Evolutionary conservation across 345 rosid species (phyloP), one percentile per base, ranked within the genome.

Genomic region (Citrus sp.): DNA sequence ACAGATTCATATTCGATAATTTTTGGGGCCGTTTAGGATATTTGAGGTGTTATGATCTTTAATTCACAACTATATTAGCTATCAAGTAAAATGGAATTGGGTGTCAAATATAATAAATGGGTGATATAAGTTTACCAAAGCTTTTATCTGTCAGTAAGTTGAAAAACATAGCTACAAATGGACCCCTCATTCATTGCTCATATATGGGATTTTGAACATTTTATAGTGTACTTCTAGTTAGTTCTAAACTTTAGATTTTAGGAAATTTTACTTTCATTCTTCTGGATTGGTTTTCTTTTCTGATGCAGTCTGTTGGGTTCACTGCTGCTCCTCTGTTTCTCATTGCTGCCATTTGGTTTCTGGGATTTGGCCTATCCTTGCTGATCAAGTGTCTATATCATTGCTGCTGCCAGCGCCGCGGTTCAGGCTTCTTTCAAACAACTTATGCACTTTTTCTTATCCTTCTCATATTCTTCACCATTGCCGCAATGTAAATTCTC

Each of bases 241-340:
- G 18, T 46, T 46, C 18, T 46, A 3, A 13, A 46, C 51, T 46
- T 46, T 13, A 46, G 51, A 46, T 46, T 12, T 13, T 13, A 12
- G 51, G 51, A 46, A 46, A 46, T 46, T 46, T 13, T 46, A 13
- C 18, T 3, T 46, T 4, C 16, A 46, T 46, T 46, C 18, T 46
- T 46, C 51, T 46, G 51, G 16, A 46, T 46, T 46, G 18, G 51
- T 46, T 46, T 13, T 46, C n/a, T 69, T 25, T 25, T 67, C 35
- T 74, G 34, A 51, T 84, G 86, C 87, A 89, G 90, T 89, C 92
- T 21, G 88, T 86, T 70, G 85, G 67, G 21, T 83, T 81, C 51
- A 87, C 90, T 12, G 92, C 90, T 14, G 83, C 85, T 69, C 87
- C 90, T 3, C 78, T 87, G 73, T 81, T 89, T 22, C 32, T 79